These are phyloP conservation scores for Stephania cephalantha DNA, from an alignment of 164 flowering plant genomes.

Conservation along the genomic window DNA sequence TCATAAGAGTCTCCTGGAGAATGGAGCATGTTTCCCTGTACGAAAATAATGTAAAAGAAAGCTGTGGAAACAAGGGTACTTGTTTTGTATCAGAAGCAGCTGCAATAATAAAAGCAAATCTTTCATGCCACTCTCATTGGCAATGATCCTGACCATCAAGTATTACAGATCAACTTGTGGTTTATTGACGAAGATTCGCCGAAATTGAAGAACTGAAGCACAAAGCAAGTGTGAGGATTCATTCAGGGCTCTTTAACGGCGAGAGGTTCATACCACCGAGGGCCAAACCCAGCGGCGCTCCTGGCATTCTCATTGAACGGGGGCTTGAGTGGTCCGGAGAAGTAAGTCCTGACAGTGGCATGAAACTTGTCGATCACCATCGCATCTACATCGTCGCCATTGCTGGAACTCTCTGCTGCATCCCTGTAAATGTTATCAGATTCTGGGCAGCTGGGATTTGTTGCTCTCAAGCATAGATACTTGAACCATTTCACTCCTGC, in stretches of 20 bases:
- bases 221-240: neutral
- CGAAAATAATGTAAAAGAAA: neutral
- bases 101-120: neutral
- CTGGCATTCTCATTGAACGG: slow-evolving; percentile 85
- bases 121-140: neutral
- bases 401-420: slow-evolving; percentile 3
- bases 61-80: neutral
- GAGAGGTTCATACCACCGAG: slow-evolving; percentile 88
- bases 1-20: neutral
- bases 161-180: neutral
- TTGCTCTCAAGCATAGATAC: slow-evolving; percentile 56
- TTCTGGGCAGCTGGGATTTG: slow-evolving; percentile 1
- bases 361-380: slow-evolving; percentile 63
- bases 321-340: slow-evolving; percentile 86
- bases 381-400: slow-evolving; percentile 34
- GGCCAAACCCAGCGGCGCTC: slow-evolving; percentile 84
- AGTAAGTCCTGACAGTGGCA: slow-evolving; percentile 50
- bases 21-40: neutral
- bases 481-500: slow-evolving; percentile 95
- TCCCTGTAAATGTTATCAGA: neutral
- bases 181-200: neutral
- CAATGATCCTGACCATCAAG: neutral
- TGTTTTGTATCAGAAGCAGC: neutral
- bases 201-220: neutral
- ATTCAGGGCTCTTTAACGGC: slow-evolving; percentile 42